Conservation (phyloP, 2,329 filamentous ascomycete genomes). For the Herpotrichia juniperi region DNA sequence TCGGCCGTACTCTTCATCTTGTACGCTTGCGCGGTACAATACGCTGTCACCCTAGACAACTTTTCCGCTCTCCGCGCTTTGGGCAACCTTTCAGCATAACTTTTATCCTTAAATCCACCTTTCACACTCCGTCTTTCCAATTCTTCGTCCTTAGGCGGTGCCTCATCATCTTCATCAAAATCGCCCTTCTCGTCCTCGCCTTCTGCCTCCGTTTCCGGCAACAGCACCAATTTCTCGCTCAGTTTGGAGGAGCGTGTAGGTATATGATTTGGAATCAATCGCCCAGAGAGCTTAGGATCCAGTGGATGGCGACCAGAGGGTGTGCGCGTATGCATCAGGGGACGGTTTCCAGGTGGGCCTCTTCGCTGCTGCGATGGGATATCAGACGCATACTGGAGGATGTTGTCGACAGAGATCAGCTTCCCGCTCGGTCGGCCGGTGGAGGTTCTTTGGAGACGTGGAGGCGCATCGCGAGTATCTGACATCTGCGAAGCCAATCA, state of each 20-base stretch:
- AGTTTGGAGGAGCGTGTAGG: conserved; percentile 91
- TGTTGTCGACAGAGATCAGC: conserved; percentile 88
- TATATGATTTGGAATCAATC: conserved; percentile 65
- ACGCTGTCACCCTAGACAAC: conserved; percentile 88
- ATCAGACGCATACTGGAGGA: conserved; percentile 91
- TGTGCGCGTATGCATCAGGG: conserved; percentile 54
- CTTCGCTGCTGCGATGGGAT: conserved; percentile 94
- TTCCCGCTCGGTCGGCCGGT: conserved; percentile 51
- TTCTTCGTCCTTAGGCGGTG: conserved; percentile 72
- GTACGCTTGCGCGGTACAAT: conserved; percentile 93
- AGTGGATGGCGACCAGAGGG: conserved; percentile 58
- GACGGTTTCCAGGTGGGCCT: conserved; percentile 64
- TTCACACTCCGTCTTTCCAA: conserved; percentile 66
- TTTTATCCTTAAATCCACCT: conserved; percentile 74
- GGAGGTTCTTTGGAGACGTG: conserved; percentile 34
- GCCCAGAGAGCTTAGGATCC: conserved; percentile 61
- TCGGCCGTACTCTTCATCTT: conserved; percentile 87
- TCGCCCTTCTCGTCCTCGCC: conserved; percentile 61
- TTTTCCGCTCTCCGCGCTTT: conserved; percentile 88
- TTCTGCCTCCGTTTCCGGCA: conserved; percentile 76
- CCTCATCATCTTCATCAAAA: conserved; percentile 65
- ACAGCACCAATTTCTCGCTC: conserved; percentile 93
- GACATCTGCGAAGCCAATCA: conserved; percentile 56
- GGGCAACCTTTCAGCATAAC: conserved; percentile 89
- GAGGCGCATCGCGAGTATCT: conserved; percentile 58